Percentiles rank a stretch among this genome's conserved stretches.
These are phyloP conservation scores for Kalanchoe fedtschenkoi DNA, from an alignment of 164 flowering plant species.

Conservation along the genomic window DNA sequence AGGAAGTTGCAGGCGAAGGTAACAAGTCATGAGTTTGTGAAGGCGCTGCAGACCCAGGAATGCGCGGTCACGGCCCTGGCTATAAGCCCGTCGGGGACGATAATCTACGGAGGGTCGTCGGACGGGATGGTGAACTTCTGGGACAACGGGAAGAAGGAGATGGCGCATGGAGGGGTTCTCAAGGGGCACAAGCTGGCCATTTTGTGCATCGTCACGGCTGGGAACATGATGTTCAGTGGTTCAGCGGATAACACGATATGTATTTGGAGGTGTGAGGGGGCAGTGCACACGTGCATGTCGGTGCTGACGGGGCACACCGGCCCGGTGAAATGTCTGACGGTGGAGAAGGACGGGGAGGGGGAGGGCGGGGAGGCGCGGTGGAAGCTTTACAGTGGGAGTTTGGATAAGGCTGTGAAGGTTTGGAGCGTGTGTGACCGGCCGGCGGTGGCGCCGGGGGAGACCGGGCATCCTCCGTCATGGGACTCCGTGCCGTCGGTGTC, in stretches of 20 bases:
- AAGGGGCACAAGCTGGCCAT: constrained; percentile 77
- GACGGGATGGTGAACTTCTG: constrained; percentile 77
- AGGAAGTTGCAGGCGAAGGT: constrained; percentile 38
- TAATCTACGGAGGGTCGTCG: constrained; percentile 69
- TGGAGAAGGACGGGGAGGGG: constrained; percentile 36
- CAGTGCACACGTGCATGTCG: constrained; percentile 51
- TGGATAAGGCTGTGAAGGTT: constrained; percentile 76
- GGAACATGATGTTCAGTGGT: constrained; percentile 57
- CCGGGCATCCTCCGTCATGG: constrained; percentile 8
- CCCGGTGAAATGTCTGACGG: constrained; percentile 73
- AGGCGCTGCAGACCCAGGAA: constrained; percentile 54
- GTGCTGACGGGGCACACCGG: constrained; percentile 71
- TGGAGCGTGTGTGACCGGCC: constrained; percentile 54
- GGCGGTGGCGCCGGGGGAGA: constrained; percentile 13
- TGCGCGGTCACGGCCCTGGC: constrained; percentile 72
- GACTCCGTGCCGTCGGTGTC: constrained; percentile 14
- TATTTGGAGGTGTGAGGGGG: constrained; percentile 61
- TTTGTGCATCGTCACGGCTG: constrained; percentile 57
- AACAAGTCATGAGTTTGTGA: constrained; percentile 29
- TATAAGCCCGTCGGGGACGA: constrained; percentile 21
- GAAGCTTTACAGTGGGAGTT: constrained; percentile 71
- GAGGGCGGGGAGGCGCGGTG: constrained; percentile 24
- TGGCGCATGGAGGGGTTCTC: constrained; percentile 57
- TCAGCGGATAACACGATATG: constrained; percentile 78
- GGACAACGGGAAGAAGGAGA: constrained; percentile 41